Evolutionary conservation across 768 basidiomycete species (phyloP).

Genomic region (Agaricus blazei): DNA sequence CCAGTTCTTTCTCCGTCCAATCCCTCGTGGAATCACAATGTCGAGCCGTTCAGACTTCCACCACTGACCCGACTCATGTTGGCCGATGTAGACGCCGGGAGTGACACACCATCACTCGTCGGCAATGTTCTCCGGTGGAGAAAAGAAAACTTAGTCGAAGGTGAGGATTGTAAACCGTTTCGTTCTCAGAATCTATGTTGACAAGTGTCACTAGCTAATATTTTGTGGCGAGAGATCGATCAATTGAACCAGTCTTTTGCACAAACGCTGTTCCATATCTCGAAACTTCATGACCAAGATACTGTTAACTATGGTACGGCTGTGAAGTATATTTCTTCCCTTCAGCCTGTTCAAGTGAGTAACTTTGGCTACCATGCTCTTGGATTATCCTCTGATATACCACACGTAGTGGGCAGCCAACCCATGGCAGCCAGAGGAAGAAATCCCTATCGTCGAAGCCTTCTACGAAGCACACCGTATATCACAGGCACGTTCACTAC

Average conservation of each 20-base stretch:
- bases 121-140: conserved; percentile 91
- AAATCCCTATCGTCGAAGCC: conserved; percentile 41
- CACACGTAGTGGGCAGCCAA: conserved; percentile 53
- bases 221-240: conserved; percentile 62
- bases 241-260: conserved; percentile 58
- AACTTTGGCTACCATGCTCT: background rate
- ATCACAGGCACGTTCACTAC: conserved; percentile 46
- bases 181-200: background rate
- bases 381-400: background rate
- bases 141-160: conserved; percentile 52
- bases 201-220: conserved; percentile 39
- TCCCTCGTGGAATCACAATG: conserved; percentile 65
- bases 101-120: conserved; percentile 92
- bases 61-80: conserved; percentile 80
- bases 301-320: conserved; percentile 46
- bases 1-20: conserved; percentile 62
- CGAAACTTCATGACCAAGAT: conserved; percentile 43
- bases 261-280: conserved; percentile 44
- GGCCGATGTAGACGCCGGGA: conserved; percentile 95
- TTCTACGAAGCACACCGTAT: conserved; percentile 55
- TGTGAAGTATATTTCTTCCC: conserved; percentile 57
- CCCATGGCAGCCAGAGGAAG: conserved; percentile 40
- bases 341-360: conserved; percentile 53
- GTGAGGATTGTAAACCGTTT: conserved; percentile 25
- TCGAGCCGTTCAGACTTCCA: conserved; percentile 75